Evolutionary conservation across 2,329 filamentous ascomycete genomes (phyloP).

Genomic region (Colletotrichum viniferum): DNA sequence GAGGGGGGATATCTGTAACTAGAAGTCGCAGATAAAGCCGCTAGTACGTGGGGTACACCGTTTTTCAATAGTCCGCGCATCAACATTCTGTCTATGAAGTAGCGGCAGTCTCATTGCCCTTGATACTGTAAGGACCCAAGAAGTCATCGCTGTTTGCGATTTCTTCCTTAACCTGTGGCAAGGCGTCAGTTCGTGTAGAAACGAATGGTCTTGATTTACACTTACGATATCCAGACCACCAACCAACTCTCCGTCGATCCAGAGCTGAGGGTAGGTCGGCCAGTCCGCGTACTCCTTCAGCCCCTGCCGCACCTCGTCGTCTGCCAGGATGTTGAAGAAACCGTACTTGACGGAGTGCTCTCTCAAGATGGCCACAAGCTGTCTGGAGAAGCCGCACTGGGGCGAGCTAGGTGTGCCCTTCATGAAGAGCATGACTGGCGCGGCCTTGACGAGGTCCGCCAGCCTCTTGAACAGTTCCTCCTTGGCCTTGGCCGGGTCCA

Average conservation of each 20-base stretch:
- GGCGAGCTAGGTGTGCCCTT: slow-evolving; percentile 90
- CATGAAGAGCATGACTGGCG: slow-evolving; percentile 98
- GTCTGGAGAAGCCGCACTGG: slow-evolving; percentile 91
- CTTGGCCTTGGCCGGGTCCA: slow-evolving; percentile 61
- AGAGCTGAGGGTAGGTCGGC: slow-evolving; percentile 97
- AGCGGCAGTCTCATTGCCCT: slow-evolving; percentile 43
- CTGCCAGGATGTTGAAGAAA: slow-evolving; percentile 98
- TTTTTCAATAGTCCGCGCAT: not conserved
- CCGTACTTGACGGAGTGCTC: slow-evolving; percentile 95
- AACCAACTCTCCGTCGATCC: slow-evolving; percentile 87
- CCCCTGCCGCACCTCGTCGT: slow-evolving; percentile 95
- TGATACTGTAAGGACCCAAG: slow-evolving; percentile 73
- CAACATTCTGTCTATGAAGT: slow-evolving; percentile 23
- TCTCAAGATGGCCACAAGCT: slow-evolving; percentile 83
- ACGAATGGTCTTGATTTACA: slow-evolving; percentile 20
- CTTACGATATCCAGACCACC: slow-evolving; percentile 95
- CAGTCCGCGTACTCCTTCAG: slow-evolving; percentile 98
- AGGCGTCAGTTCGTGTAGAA: not conserved
- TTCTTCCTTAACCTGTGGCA: slow-evolving; percentile 84
- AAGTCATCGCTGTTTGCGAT: slow-evolving; percentile 84
- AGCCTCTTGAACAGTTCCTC: slow-evolving; percentile 86
- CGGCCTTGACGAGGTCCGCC: slow-evolving; percentile 86
- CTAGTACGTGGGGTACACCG: not conserved
- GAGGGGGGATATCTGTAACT: not conserved
- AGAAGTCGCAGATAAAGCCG: not conserved